A percentile compares a stretch with the other conserved stretches of the same genome.
phyloP scores from a whole-genome alignment of 176 grass and related monocot genomes.

The Aegilops bicornis region DNA sequence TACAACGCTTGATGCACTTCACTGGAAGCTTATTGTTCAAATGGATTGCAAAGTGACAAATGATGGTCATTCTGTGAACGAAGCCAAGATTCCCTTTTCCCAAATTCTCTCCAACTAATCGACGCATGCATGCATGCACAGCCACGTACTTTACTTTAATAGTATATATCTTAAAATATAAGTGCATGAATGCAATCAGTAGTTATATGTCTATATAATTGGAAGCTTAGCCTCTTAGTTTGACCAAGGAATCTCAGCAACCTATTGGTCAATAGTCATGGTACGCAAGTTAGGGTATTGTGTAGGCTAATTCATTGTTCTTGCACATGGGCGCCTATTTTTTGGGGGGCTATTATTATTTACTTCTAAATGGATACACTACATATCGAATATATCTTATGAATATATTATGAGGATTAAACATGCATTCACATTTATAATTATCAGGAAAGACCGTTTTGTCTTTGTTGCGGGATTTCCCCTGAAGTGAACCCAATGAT shows the following conservation, averaged over 20 bases:
- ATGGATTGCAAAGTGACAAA: slow-evolving; percentile 4
- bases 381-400: neutral
- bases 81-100: slow-evolving; percentile 28
- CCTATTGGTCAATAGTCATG: slow-evolving; percentile 23
- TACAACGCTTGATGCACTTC: neutral
- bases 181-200: neutral
- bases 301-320: neutral
- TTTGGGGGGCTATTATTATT: neutral
- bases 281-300: slow-evolving; percentile 14
- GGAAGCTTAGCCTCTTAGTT: slow-evolving; percentile 30
- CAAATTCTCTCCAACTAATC: slow-evolving; percentile 34
- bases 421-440: too few species aligned
- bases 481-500: too few species aligned
- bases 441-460: too few species aligned
- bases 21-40: neutral
- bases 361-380: neutral
- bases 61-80: neutral
- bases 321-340: neutral
- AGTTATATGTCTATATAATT: neutral
- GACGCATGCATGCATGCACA: slow-evolving; percentile 13
- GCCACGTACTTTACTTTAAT: neutral
- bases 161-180: neutral
- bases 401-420: too few species aligned
- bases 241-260: slow-evolving; percentile 32
- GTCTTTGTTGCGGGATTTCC: too few species aligned